phyloP scores from a whole-genome alignment of 2,329 filamentous ascomycete species.

The Clonostachys chloroleuca region DNA sequence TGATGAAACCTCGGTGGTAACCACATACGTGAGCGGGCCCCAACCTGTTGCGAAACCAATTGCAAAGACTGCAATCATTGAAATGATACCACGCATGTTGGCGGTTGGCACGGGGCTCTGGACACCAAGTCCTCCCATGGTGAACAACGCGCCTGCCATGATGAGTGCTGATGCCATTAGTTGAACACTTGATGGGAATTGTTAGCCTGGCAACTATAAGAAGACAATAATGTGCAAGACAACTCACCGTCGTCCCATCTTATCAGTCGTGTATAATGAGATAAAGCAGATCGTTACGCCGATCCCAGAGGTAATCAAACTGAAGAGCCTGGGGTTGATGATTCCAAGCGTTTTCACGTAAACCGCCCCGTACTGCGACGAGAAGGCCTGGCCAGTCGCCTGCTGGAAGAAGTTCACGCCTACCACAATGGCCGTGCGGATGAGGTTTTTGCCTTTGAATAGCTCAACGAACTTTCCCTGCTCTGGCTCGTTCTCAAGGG shows the following conservation, averaged over 20 bases:
- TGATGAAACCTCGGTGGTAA: slow-evolving; percentile 23
- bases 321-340: slow-evolving; percentile 18
- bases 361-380: slow-evolving; percentile 17
- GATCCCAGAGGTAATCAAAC: slow-evolving; percentile 7
- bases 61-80: slow-evolving; percentile 18
- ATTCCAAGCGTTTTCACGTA: slow-evolving; percentile 16
- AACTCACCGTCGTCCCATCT: slow-evolving; percentile 4
- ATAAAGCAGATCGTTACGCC: slow-evolving; percentile 6
- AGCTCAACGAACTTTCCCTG: slow-evolving; percentile 12
- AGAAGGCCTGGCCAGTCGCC: slow-evolving; percentile 16
- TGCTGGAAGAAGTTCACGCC: slow-evolving; percentile 21
- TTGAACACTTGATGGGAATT: background rate
- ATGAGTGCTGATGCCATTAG: slow-evolving; percentile 14
- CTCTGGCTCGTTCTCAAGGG: slow-evolving; percentile 1
- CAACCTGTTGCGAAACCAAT: slow-evolving; percentile 21
- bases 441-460: slow-evolving; percentile 6
- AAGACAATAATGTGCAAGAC: too few species aligned
- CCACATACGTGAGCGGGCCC: slow-evolving; percentile 23
- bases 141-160: slow-evolving; percentile 15
- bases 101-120: slow-evolving; percentile 15
- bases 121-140: slow-evolving; percentile 25
- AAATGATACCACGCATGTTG: slow-evolving; percentile 11
- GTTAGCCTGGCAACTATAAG: too few species aligned
- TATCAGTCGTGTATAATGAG: slow-evolving; percentile 5
- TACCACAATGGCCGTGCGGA: slow-evolving; percentile 13